phyloP scores from a whole-genome alignment of 352 stramenopile genomes.

The Thalassiosira hispida region DNA sequence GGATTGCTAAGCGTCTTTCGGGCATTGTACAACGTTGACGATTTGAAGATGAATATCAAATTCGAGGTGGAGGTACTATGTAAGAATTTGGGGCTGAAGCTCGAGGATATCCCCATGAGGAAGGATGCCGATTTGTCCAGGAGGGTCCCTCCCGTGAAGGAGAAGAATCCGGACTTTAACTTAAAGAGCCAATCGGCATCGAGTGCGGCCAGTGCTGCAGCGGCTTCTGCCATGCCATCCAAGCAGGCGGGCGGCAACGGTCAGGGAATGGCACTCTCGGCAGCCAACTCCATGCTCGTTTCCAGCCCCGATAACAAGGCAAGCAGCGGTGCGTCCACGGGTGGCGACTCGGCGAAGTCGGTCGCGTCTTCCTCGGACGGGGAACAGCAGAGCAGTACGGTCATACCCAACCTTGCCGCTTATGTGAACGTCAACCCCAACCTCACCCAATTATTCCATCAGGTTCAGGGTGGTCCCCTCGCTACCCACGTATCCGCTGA shows the following conservation, averaged over 20 bases:
- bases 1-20: slow-evolving; percentile 97
- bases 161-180: slow-evolving; percentile 99
- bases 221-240: slow-evolving; percentile 17
- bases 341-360: slow-evolving; percentile 53
- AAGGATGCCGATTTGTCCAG: slow-evolving; percentile 86
- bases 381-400: slow-evolving; percentile 87
- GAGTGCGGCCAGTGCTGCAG: slow-evolving; percentile 4
- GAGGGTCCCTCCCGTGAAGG: slow-evolving; percentile 90
- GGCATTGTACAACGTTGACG: slow-evolving; percentile 97
- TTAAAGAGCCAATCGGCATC: slow-evolving; percentile 87
- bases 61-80: slow-evolving; percentile 99
- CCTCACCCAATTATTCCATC: slow-evolving; percentile 90
- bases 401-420: slow-evolving; percentile 97
- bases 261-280: slow-evolving; percentile 48
- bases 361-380: slow-evolving; percentile 35
- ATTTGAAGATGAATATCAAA: slow-evolving; percentile 99
- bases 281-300: slow-evolving; percentile 45
- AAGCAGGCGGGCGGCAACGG: slow-evolving; percentile 33
- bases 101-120: slow-evolving; percentile 93
- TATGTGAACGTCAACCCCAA: slow-evolving; percentile 98
- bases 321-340: slow-evolving; percentile 25
- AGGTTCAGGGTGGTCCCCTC: slow-evolving; percentile 74
- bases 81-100: slow-evolving; percentile 97
- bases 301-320: slow-evolving; percentile 44
- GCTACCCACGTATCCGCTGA: slow-evolving; percentile 69